phyloP scores from a whole-genome alignment of 2,329 filamentous ascomycete genomes.

The Basipetospora sp. region DNA sequence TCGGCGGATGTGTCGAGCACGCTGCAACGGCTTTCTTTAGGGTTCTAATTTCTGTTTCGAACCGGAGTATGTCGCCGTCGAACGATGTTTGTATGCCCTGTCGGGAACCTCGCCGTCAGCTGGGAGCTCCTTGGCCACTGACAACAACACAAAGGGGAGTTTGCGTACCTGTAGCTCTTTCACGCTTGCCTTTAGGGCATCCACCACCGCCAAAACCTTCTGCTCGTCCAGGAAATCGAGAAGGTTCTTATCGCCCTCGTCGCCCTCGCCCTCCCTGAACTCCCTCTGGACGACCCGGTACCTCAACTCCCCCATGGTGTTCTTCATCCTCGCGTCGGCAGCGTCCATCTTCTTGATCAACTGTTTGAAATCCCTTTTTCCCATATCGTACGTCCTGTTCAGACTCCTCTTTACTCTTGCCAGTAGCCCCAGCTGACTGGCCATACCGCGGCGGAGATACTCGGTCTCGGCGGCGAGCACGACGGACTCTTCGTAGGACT shows the following conservation, averaged over 20 bases:
- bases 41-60: slow-evolving; percentile 57
- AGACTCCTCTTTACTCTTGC: slow-evolving; percentile 35
- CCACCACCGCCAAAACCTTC: slow-evolving; percentile 49
- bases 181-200: slow-evolving; percentile 55
- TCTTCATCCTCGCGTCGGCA: slow-evolving; percentile 48
- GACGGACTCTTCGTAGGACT: slow-evolving; percentile 63
- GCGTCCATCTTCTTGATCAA: slow-evolving; percentile 52
- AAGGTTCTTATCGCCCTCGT: slow-evolving; percentile 46
- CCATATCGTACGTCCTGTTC: slow-evolving; percentile 40
- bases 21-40: slow-evolving; percentile 43
- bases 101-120: too few relatives aligned
- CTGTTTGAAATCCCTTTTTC: slow-evolving; percentile 44
- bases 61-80: slow-evolving; percentile 57
- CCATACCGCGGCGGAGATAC: slow-evolving; percentile 51
- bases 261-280: slow-evolving; percentile 38
- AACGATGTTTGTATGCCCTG: slow-evolving; percentile 55
- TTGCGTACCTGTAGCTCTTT: slow-evolving; percentile 47
- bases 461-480: slow-evolving; percentile 54
- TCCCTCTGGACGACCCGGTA: slow-evolving; percentile 48
- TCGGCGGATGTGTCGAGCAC: slow-evolving; percentile 11
- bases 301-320: slow-evolving; percentile 51
- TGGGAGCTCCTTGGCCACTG: too few relatives aligned
- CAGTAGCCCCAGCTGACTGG: slow-evolving; percentile 39
- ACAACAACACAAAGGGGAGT: not conserved
- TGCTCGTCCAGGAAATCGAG: slow-evolving; percentile 65